Evolutionary conservation across 495 filamentous ascomycete genomes (phyloP), one percentile per base, ranked within the genome.

Genomic region (Chaetomidium leptoderma): DNA sequence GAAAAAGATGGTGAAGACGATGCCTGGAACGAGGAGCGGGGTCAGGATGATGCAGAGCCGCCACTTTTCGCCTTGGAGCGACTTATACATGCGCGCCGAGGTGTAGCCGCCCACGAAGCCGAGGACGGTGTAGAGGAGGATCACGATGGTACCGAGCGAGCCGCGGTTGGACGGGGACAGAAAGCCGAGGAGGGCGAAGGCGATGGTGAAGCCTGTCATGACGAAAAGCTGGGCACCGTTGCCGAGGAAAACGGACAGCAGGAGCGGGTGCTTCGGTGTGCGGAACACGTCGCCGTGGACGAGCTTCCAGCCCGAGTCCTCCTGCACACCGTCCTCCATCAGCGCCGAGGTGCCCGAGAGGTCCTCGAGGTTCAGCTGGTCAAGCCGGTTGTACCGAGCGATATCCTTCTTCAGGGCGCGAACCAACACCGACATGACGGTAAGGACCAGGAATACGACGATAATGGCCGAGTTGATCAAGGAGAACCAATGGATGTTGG

Each of bases 261-360:
- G 76, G 42, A 98, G 78, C 1, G 91, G 88, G 53, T 88, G 84
- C 55, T 83, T 81, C 6, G 93, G 93, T 11, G 89, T 84, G 40
- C 93, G 84, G 79, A 98, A 98, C 39, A 98, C 92, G 72, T 98
- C 93, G 43, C 93, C 93, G 64, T 98, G 93, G 0, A 98, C 92
- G 43, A 98, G 76, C 74, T 98, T 98, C 93, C 93, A 98, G 36
- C 93, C 93, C 6, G 91, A 96, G 71, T 98, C 93, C 69, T 98
- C 93, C 67, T 96, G 91, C 1, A 97, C 88, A 14, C 91, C 92
- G 65, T 97, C 93, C 58, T 98, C 92, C 10, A 51, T 51, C 19
- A 91, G 73, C 9, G 82, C 83, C 29, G 82, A 86, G 1, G 86
- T 86, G 27, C 86, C 84, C 36, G 86, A 83, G 7, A 96, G 74